These are phyloP conservation scores for Tulasnella sp. DNA, from an alignment of 768 basidiomycete species.

Conservation along the genomic window DNA sequence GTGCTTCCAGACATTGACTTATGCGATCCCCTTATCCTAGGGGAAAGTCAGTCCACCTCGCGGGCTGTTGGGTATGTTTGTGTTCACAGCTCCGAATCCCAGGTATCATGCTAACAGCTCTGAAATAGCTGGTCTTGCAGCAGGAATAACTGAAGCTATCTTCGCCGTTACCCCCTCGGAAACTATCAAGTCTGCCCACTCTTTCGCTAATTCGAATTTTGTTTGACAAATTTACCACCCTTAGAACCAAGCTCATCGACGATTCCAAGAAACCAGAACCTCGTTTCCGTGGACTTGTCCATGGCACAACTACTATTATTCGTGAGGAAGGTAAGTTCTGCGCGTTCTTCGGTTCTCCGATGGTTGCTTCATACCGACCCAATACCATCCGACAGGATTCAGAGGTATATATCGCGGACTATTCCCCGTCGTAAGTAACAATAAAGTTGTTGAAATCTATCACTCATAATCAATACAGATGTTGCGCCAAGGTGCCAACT, in stretches of 20 bases:
- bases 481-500: slow-evolving; percentile 97
- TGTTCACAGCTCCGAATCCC: neutral
- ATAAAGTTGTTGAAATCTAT: neutral
- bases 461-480: slow-evolving; percentile 39
- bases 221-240: neutral
- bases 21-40: slow-evolving; percentile 32
- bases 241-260: slow-evolving; percentile 91
- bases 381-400: neutral
- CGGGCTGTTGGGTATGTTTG: slow-evolving; percentile 60
- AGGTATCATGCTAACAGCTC: too few relatives aligned
- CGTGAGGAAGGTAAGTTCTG: slow-evolving; percentile 69
- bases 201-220: neutral
- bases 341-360: slow-evolving; percentile 33
- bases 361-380: neutral
- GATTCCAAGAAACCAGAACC: slow-evolving; percentile 79
- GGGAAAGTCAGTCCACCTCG: slow-evolving; percentile 82
- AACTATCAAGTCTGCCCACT: slow-evolving; percentile 76
- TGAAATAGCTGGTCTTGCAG: slow-evolving; percentile 36
- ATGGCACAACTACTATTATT: slow-evolving; percentile 72
- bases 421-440: slow-evolving; percentile 70
- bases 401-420: slow-evolving; percentile 71
- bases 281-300: slow-evolving; percentile 72
- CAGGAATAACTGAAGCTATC: slow-evolving; percentile 84
- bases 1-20: neutral
- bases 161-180: slow-evolving; percentile 96